Evolutionary conservation across 768 basidiomycete genomes (phyloP).

Genomic region (Mycena olivaceomarginata): DNA sequence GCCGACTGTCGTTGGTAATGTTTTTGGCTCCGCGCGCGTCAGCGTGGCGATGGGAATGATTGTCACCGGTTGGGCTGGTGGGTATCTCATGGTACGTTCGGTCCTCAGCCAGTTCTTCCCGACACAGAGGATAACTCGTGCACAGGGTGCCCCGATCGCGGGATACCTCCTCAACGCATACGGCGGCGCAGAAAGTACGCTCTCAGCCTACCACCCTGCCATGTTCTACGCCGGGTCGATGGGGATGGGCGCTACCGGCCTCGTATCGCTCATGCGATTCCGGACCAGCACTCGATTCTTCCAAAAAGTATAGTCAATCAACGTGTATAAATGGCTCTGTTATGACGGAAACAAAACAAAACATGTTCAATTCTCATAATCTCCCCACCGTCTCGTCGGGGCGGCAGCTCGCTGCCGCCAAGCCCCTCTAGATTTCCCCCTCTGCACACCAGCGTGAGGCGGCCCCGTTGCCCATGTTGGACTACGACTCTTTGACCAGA

Average conservation of each 20-base stretch:
- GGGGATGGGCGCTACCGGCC: constrained; percentile 48
- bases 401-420: constrained; percentile 61
- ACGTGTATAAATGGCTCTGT: too few species aligned
- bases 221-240: constrained; percentile 54
- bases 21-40: constrained; percentile 53
- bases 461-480: constrained; percentile 69
- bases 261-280: constrained; percentile 41
- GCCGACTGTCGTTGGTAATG: constrained; percentile 53
- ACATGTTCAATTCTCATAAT: constrained; percentile 49
- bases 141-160: constrained; percentile 52
- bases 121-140: not conserved
- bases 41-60: constrained; percentile 58
- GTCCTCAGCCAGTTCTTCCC: not conserved
- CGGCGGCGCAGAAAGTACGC: constrained; percentile 47
- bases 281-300: constrained; percentile 29
- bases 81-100: constrained; percentile 44
- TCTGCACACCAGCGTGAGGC: constrained; percentile 74
- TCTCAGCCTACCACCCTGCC: constrained; percentile 51
- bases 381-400: constrained; percentile 65
- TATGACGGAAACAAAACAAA: too few species aligned
- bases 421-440: constrained; percentile 69
- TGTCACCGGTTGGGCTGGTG: constrained; percentile 54
- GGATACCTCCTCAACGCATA: constrained; percentile 52
- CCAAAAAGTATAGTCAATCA: constrained; percentile 36
- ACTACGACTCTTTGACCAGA: constrained; percentile 69